Evolutionary conservation across 257 asterid genomes (phyloP), one percentile per base, ranked within the genome.

Genomic region (Voacanga thouarsii): DNA sequence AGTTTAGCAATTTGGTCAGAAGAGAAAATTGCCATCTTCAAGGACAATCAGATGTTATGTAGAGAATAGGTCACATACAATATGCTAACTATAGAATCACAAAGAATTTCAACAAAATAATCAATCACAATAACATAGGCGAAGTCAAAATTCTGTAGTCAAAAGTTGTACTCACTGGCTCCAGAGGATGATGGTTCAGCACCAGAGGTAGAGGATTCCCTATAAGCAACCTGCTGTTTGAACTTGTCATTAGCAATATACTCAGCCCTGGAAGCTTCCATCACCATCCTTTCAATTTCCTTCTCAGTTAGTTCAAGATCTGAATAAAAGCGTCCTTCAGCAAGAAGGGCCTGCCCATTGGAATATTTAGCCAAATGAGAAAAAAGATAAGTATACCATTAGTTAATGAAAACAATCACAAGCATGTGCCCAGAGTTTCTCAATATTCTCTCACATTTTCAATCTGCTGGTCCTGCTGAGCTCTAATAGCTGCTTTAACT

Each of bases 171-270:
- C 98, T 91, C 79, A 96, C 99, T 88, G 72, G 97, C 93, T 77
- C 97, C 95, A 57, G 99, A 96, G n/a, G 97, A 96, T 60, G 99
- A 96, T 74, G 99, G 99, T 76, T 96, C 99, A 7, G 99, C 97
- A 53, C 85, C 78, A 72, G 99, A 92, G 76, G 97, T 91, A 3
- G 98, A 92, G 1, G 98, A 90, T 75, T 93, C 98, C 85, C 89
- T 82, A 51, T 75, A 87, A 56, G 90, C 86, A 18, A 87, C 77
- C 81, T 87, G 96, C 41, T 86, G 94, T 85, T 87, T 90, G 82
- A 88, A 89, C 82, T 85, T 86, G 84, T 89, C 89, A 30, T 85
- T 89, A 18, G 97, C 82, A 77, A 92, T 83, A 85, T 96, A 96
- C 80, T 96, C 99, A 0, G 92, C 94, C 90, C 99, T 89, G 37